Evolutionary conservation across 345 rosid species (phyloP).

Genomic region (Brassica juncea): DNA sequence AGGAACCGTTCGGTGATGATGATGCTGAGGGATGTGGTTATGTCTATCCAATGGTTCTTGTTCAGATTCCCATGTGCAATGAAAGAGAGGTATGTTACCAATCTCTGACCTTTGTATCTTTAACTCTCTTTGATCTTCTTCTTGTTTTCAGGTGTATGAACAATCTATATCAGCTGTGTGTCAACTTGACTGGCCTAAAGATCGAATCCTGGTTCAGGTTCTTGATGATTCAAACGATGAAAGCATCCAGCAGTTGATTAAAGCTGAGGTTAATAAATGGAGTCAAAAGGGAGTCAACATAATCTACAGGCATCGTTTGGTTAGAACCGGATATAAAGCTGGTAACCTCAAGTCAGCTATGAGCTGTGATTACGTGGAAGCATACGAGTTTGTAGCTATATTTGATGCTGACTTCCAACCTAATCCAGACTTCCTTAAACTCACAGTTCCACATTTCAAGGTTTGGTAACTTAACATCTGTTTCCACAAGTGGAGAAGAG

Average conservation of each 20-base stretch:
- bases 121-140: conserved; percentile 13
- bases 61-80: conserved; percentile 87
- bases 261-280: conserved; percentile 67
- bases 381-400: conserved; percentile 80
- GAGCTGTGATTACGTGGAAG: conserved; percentile 73
- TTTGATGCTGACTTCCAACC: conserved; percentile 91
- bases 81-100: conserved; percentile 58
- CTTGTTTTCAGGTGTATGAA: conserved; percentile 60
- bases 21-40: conserved; percentile 57
- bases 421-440: conserved; percentile 66
- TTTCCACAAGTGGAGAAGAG: neutral
- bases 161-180: conserved; percentile 85
- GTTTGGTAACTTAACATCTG: conserved; percentile 29
- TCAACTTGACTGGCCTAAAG: conserved; percentile 86
- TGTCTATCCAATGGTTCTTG: conserved; percentile 80
- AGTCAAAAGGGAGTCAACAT: conserved; percentile 70
- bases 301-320: conserved; percentile 67
- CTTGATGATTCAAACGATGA: conserved; percentile 80
- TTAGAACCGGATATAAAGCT: conserved; percentile 86
- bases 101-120: neutral
- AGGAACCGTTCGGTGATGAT: conserved; percentile 54
- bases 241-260: conserved; percentile 65
- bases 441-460: conserved; percentile 82
- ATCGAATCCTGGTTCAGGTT: conserved; percentile 65
- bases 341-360: conserved; percentile 91